A percentile compares a stretch with the other conserved stretches of the same genome.
Conservation (phyloP, 768 basidiomycete genomes). For the Tubosaeta brunneosetosa region DNA sequence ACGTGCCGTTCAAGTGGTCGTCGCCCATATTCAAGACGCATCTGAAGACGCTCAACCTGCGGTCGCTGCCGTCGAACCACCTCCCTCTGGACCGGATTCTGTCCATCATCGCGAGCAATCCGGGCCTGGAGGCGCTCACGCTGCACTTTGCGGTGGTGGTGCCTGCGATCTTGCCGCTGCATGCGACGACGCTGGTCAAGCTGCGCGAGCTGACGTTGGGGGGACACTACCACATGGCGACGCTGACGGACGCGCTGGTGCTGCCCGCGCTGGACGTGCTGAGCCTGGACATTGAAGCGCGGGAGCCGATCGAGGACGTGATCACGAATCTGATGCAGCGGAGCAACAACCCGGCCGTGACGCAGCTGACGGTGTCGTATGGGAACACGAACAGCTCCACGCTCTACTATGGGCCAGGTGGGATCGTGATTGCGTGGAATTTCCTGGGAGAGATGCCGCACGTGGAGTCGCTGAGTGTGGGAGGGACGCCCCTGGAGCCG, state of each 20-base stretch:
- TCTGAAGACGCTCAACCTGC: constrained; percentile 56
- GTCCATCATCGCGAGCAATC: constrained; percentile 58
- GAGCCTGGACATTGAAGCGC: constrained; percentile 64
- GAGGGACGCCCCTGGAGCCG: constrained; percentile 62
- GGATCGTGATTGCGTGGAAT: constrained; percentile 62
- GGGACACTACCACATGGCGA: constrained; percentile 61
- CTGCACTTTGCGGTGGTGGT: constrained; percentile 61
- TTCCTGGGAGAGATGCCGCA: constrained; percentile 56
- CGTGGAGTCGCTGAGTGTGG: constrained; percentile 57
- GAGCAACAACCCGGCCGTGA: constrained; percentile 53
- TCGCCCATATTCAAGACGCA: constrained; percentile 64
- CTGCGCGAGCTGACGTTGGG: constrained; percentile 56
- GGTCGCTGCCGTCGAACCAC: constrained; percentile 58
- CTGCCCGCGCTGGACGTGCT: constrained; percentile 57
- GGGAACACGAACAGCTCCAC: constrained; percentile 35
- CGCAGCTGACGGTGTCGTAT: constrained; percentile 61
- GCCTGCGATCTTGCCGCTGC: constrained; percentile 59
- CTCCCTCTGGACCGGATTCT: constrained; percentile 66
- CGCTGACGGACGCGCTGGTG: constrained; percentile 56
- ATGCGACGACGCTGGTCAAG: constrained; percentile 47
- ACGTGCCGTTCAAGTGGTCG: constrained; percentile 74
- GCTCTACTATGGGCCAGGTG: constrained; percentile 57
- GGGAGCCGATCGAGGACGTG: constrained; percentile 74
- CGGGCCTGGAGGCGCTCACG: constrained; percentile 49
- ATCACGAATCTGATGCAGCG: constrained; percentile 57